phyloP scores from a whole-genome alignment of 1,284 basidiomycete genomes.

The Apiotrichum siamense region DNA sequence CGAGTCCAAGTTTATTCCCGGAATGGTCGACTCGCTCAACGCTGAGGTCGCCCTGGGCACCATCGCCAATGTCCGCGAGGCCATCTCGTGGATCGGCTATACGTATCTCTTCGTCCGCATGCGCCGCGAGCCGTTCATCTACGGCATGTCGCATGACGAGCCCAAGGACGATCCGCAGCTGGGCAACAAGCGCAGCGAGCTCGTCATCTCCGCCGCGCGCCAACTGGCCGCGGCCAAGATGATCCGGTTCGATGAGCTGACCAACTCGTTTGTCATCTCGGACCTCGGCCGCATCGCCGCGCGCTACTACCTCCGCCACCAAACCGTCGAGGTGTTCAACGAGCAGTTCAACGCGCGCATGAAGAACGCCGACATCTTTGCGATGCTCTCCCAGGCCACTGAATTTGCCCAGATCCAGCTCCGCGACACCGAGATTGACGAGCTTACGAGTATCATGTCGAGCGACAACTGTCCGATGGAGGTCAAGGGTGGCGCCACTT shows the following conservation, averaged over 20 bases:
- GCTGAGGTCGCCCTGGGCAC: constrained; percentile 95
- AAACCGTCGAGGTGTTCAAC: constrained; percentile 87
- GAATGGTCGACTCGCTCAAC: constrained; percentile 88
- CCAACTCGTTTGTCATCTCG: constrained; percentile 65
- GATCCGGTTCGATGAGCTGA: constrained; percentile 67
- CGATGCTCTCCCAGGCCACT: constrained; percentile 79
- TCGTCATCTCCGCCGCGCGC: constrained; percentile 66
- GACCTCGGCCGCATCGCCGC: constrained; percentile 92
- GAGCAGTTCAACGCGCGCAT: constrained; percentile 71
- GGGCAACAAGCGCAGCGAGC: constrained; percentile 64
- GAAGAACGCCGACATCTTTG: constrained; percentile 89
- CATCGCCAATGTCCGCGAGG: constrained; percentile 80
- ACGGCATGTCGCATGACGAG: constrained; percentile 77
- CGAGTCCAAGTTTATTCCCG: constrained; percentile 88
- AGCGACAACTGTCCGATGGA: constrained; percentile 63
- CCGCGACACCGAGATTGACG: constrained; percentile 80
- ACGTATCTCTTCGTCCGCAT: constrained; percentile 96
- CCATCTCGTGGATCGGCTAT: constrained; percentile 92
- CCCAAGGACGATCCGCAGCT: constrained; percentile 71
- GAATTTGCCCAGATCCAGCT: constrained; percentile 97
- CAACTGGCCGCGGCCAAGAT: constrained; percentile 72
- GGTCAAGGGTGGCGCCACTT: constrained; percentile 69
- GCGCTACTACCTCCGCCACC: constrained; percentile 87
- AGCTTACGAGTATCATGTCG: constrained; percentile 66
- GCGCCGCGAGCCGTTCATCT: constrained; percentile 84